phyloP scores from a whole-genome alignment of 106 monocot species.

The Alisma plantagoaquatica region DNA sequence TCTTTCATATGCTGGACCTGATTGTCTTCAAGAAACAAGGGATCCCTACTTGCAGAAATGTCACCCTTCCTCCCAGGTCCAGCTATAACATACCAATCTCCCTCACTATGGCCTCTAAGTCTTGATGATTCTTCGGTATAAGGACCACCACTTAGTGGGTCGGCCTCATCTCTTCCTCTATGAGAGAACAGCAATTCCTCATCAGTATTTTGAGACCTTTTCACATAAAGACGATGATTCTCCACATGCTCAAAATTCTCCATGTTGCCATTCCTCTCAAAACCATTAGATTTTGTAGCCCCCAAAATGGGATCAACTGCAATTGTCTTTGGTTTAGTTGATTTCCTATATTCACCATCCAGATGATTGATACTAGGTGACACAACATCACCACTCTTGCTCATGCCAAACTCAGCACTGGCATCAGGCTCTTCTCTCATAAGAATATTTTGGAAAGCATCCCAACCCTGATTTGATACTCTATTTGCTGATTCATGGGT shows the following conservation, averaged over 20 bases:
- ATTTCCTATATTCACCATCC: slow-evolving; percentile 6
- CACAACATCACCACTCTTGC: background rate
- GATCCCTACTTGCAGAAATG: background rate
- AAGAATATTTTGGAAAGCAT: slow-evolving; percentile 18
- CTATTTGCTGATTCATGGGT: background rate
- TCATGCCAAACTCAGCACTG: background rate
- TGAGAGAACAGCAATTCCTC: slow-evolving; percentile 3
- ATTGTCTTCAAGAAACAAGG: slow-evolving; percentile 3
- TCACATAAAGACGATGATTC: background rate
- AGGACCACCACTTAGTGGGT: background rate
- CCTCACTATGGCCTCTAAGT: slow-evolving; percentile 10
- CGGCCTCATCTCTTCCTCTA: background rate
- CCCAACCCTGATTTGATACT: slow-evolving; percentile 11
- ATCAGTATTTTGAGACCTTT: slow-evolving; percentile 4
- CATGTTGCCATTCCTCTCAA: background rate
- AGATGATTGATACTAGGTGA: background rate
- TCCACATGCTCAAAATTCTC: slow-evolving; percentile 15
- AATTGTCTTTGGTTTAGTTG: background rate
- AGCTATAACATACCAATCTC: slow-evolving; percentile 10
- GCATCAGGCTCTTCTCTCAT: slow-evolving; percentile 14
- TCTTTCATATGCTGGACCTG: background rate
- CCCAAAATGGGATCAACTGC: slow-evolving; percentile 11
- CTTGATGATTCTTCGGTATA: background rate
- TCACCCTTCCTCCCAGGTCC: background rate
- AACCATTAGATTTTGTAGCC: background rate